Evolutionary conservation across 305 asterid genomes (phyloP).

Genomic region (Stenogyne calaminthoides): DNA sequence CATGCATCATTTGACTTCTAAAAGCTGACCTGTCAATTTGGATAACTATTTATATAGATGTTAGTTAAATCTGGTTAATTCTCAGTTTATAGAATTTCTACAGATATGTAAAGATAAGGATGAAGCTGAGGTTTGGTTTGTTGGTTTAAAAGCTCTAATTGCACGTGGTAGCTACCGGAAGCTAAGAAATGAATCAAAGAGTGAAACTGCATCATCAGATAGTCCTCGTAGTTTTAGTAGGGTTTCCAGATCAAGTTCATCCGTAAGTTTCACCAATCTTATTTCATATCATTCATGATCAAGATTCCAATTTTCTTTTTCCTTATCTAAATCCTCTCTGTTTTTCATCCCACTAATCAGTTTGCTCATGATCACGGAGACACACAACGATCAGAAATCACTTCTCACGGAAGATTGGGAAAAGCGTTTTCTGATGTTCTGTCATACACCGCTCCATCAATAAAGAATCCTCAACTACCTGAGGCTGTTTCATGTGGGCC

Average conservation of each 20-base stretch:
- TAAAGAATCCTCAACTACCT: slow-evolving; percentile 46
- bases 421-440: slow-evolving; percentile 79
- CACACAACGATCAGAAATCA: slow-evolving; percentile 43
- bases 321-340: slow-evolving; percentile 21
- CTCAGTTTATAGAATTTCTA: slow-evolving; percentile 25
- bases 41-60: neutral
- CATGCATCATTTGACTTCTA: slow-evolving; percentile 15
- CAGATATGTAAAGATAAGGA: slow-evolving; percentile 98
- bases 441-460: slow-evolving; percentile 55
- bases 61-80: slow-evolving; percentile 10
- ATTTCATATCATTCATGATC: neutral
- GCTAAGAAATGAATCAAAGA: slow-evolving; percentile 49
- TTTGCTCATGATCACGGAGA: slow-evolving; percentile 63
- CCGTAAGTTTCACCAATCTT: slow-evolving; percentile 45
- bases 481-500: slow-evolving; percentile 43
- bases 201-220: slow-evolving; percentile 47
- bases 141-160: slow-evolving; percentile 76
- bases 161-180: slow-evolving; percentile 53
- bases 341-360: slow-evolving; percentile 27
- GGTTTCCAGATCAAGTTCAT: slow-evolving; percentile 45
- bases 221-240: slow-evolving; percentile 54
- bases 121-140: slow-evolving; percentile 95
- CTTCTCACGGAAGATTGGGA: slow-evolving; percentile 69
- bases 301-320: neutral
- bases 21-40: slow-evolving; percentile 8